These are phyloP conservation scores for Fraxinus xanthoxyloides DNA, from an alignment of 305 asterid genomes.

Conservation along the genomic window DNA sequence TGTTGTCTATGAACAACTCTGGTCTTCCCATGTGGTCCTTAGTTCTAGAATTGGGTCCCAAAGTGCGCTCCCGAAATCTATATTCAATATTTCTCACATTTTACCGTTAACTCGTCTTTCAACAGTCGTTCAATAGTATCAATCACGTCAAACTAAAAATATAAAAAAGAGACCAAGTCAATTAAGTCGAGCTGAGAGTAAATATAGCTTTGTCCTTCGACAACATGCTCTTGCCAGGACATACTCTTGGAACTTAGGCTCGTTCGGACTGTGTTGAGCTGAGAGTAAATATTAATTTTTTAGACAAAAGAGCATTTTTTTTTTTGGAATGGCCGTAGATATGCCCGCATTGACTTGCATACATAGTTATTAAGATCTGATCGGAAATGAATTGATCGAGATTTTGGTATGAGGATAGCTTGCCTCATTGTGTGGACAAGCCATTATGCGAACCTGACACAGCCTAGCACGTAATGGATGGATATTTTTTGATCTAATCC, in stretches of 20 bases:
- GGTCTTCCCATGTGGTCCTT: slow-evolving; percentile 12
- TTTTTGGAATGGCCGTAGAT: background rate
- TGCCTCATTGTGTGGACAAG: background rate
- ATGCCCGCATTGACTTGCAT: too few species aligned
- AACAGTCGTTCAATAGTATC: background rate
- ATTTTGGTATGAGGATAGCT: background rate
- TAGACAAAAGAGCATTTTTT: background rate
- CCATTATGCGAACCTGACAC: background rate
- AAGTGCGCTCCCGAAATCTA: background rate
- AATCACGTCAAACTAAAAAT: background rate
- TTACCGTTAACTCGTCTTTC: background rate
- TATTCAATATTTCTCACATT: background rate
- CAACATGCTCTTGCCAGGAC: background rate
- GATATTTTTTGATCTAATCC: background rate
- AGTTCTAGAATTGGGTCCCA: slow-evolving; percentile 36
- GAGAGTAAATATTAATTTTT: background rate
- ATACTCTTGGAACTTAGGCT: background rate
- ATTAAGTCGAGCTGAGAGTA: background rate
- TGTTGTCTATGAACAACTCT: background rate
- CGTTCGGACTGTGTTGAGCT: background rate
- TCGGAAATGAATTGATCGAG: too few species aligned
- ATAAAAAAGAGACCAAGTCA: background rate
- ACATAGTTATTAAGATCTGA: too few species aligned
- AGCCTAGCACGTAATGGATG: background rate
- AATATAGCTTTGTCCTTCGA: background rate